Conservation (phyloP, 2,329 filamentous ascomycete species). For the Epichloe uncinata region DNA sequence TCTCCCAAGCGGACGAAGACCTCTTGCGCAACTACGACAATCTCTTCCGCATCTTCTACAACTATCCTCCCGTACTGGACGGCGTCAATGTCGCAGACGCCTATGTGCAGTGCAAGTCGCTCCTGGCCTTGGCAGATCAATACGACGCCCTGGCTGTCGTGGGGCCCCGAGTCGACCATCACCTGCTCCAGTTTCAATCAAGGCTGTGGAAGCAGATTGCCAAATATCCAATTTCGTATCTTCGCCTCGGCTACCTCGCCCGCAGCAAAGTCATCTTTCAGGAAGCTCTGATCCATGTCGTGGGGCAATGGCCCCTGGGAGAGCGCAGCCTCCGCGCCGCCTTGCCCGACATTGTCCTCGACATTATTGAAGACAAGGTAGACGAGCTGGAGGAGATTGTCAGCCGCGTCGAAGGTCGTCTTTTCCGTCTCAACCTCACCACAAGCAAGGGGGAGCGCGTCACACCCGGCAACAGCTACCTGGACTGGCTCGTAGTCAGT, state of each 20-base stretch:
- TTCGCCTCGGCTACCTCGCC: constrained; percentile 78
- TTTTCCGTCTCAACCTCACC: constrained; percentile 69
- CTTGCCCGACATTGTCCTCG: constrained; percentile 63
- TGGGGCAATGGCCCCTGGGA: constrained; percentile 82
- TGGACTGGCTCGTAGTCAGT: constrained; percentile 81
- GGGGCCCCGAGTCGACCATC: constrained; percentile 82
- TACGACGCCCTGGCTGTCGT: constrained; percentile 85
- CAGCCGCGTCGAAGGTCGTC: constrained; percentile 61
- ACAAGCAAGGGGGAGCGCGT: constrained; percentile 74
- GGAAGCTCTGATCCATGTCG: constrained; percentile 83
- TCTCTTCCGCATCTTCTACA: constrained; percentile 91
- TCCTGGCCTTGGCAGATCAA: constrained; percentile 81
- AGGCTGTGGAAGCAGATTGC: constrained; percentile 92
- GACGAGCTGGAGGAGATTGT: constrained; percentile 81
- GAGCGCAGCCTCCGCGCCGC: constrained; percentile 62
- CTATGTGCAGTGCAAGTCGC: constrained; percentile 85
- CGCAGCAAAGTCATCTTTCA: constrained; percentile 73
- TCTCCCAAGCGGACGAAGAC: constrained; percentile 52
- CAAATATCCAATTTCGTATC: constrained; percentile 86
- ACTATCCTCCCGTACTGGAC: constrained; percentile 72
- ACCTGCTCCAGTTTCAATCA: constrained; percentile 81
- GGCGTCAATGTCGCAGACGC: constrained; percentile 80
- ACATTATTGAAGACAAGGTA: constrained; percentile 89
- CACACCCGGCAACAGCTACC: constrained; percentile 61
- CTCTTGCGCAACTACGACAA: constrained; percentile 89